phyloP scores from a whole-genome alignment of 768 basidiomycete species.

The Amanita muscaria region DNA sequence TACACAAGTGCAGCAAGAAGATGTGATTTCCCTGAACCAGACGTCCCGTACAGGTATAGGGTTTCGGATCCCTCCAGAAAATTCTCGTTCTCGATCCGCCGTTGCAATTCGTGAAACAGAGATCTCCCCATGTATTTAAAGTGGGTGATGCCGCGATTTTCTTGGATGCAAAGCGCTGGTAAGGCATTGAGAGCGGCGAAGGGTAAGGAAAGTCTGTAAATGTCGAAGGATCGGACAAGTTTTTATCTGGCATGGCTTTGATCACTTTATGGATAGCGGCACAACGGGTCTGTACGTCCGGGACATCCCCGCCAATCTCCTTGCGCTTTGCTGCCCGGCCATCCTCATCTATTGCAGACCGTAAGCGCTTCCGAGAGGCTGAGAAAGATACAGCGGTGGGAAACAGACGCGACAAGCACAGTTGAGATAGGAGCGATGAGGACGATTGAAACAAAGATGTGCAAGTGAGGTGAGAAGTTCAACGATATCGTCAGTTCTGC shows the following conservation, averaged over 20 bases:
- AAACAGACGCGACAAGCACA: slow-evolving; percentile 8
- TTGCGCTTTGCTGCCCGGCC: slow-evolving; percentile 8
- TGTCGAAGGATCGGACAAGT: slow-evolving; percentile 12
- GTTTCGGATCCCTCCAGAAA: slow-evolving; percentile 5
- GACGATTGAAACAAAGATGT: not conserved
- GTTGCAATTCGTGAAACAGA: slow-evolving; percentile 8
- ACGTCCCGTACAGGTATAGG: slow-evolving; percentile 11
- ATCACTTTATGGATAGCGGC: slow-evolving; percentile 10
- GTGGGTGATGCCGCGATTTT: slow-evolving; percentile 3
- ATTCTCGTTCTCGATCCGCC: slow-evolving; percentile 1
- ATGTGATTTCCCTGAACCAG: slow-evolving; percentile 13
- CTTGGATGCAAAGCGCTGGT: slow-evolving; percentile 6
- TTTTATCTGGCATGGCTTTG: slow-evolving; percentile 10
- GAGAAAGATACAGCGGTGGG: slow-evolving; percentile 6
- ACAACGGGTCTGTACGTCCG: slow-evolving; percentile 6
- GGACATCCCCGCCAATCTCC: slow-evolving; percentile 2
- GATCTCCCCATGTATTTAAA: slow-evolving; percentile 13
- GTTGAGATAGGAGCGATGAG: slow-evolving; percentile 3
- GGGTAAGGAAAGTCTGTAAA: slow-evolving; percentile 12
- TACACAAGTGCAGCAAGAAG: slow-evolving; percentile 12
- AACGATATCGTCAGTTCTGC: slow-evolving; percentile 1
- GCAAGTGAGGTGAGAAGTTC: not conserved
- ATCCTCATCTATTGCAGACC: slow-evolving; percentile 8
- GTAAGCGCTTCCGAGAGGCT: slow-evolving; percentile 8
- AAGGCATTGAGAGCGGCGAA: slow-evolving; percentile 10